Evolutionary conservation across 2,329 filamentous ascomycete genomes (phyloP).

Genomic region (Samsoniella hepiali): DNA sequence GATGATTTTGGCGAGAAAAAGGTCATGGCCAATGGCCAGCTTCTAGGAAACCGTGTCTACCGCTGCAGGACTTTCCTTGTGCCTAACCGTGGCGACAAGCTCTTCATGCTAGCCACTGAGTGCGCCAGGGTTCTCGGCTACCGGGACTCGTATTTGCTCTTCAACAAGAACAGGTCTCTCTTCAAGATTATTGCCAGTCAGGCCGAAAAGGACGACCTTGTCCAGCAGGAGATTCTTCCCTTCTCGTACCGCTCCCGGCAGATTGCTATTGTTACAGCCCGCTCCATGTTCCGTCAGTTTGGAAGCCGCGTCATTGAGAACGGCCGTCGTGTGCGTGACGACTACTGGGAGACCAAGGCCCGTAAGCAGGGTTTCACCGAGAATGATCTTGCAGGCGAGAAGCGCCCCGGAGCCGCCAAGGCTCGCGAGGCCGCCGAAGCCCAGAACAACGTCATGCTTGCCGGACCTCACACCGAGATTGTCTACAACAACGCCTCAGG

Average conservation of each 20-base stretch:
- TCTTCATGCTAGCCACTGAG: constrained; percentile 98
- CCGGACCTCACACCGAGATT: constrained; percentile 76
- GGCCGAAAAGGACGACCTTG: constrained; percentile 92
- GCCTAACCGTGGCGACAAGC: constrained; percentile 82
- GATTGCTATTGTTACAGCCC: constrained; percentile 95
- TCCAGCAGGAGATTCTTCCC: constrained; percentile 89
- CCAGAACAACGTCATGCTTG: constrained; percentile 58
- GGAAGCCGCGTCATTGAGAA: constrained; percentile 89
- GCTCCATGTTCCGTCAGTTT: constrained; percentile 98
- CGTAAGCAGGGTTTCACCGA: constrained; percentile 98
- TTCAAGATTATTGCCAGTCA: constrained; percentile 98
- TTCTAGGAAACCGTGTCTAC: constrained; percentile 81
- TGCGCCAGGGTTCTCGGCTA: constrained; percentile 92
- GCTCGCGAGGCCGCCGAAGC: constrained; percentile 78
- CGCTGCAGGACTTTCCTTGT: constrained; percentile 91
- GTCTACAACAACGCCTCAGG: constrained; percentile 75
- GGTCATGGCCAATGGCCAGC: constrained; percentile 77
- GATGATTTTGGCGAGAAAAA: constrained; percentile 95
- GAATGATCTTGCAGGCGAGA: constrained; percentile 91
- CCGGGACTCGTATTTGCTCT: constrained; percentile 93
- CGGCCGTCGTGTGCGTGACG: constrained; percentile 87
- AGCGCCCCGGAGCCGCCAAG: constrained; percentile 87
- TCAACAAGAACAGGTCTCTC: constrained; percentile 96
- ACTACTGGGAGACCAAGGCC: constrained; percentile 98
- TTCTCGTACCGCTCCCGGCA: constrained; percentile 98